Evolutionary conservation across 2,329 filamentous ascomycete species (phyloP), one percentile per base, ranked within the genome.

Genomic region (Penicillium psychrosexuale): DNA sequence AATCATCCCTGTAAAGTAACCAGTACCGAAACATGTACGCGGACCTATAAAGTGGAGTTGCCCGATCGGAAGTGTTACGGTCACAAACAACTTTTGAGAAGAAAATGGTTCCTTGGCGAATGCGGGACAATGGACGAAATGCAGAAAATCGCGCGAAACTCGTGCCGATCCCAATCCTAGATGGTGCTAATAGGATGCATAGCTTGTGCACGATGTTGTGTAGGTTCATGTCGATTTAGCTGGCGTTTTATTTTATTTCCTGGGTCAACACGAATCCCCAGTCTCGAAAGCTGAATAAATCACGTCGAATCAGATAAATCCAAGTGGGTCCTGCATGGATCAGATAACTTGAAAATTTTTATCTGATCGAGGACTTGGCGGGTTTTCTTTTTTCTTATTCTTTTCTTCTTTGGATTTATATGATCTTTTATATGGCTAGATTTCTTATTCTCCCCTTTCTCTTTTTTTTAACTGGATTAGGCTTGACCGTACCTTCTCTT

Each of bases 321-420:
- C 22, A 34, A 39, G 40, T 54, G 42, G 39, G 51, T 40, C 55
- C 42, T 47, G 55, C 33, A 60, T 59, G 55, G 57, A 61, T 61
- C 59, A 60, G 59, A 61, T 61, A 61, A 61, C 27, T 47, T 13
- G 27, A 48, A 49, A 49, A 37, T 51, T 60, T 60, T 61, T 60
- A 61, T 61, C 59, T 58, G 57, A 61, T 61, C 52, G 24, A 28
- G 24, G 19, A 31, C 51, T 42, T n/a, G n/a, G 36, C 37, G 19
- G 11, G 13, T 30, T 12, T 24, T 27, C 4, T 17, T 3, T 27
- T 9, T 17, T 15, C n/a, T 5, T 12, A 5, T 37, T 28, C 3
- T 8, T 27, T 38, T 22, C 22, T n/a, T n/a, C 6, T 22, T 15
- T 19, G 3, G 22, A 24, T 33, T 27, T 9, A 6, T 47, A 24